Conservation (phyloP, 2,329 filamentous ascomycete genomes). For the Lojkania enalia region DNA sequence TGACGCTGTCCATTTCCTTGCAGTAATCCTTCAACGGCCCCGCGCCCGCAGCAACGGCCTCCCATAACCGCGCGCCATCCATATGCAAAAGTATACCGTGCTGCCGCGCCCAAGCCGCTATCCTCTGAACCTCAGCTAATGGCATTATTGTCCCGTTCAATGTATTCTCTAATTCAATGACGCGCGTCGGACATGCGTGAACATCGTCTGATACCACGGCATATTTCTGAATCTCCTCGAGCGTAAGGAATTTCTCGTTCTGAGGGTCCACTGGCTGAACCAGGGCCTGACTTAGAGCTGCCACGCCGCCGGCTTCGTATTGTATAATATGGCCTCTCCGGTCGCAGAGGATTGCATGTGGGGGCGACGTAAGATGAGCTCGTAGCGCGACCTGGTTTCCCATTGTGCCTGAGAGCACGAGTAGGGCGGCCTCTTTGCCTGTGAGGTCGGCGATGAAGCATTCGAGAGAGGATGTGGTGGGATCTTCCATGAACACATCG, state of each 20-base stretch:
- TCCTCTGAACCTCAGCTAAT: constrained; percentile 68
- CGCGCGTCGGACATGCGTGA: constrained; percentile 75
- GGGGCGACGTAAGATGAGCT: constrained; percentile 75
- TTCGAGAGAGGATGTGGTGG: constrained; percentile 76
- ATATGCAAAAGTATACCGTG: constrained; percentile 72
- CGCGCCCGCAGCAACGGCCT: constrained; percentile 72
- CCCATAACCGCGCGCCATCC: constrained; percentile 81
- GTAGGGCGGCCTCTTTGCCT: constrained; percentile 74
- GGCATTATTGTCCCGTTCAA: constrained; percentile 79
- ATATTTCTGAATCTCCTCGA: constrained; percentile 73
- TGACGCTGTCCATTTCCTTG: constrained; percentile 71
- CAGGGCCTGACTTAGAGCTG: constrained; percentile 71
- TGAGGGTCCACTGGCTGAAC: constrained; percentile 67
- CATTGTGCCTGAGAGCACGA: constrained; percentile 91
- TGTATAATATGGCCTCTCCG: constrained; percentile 75
- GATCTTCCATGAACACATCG: constrained; percentile 81
- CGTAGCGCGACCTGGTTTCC: constrained; percentile 86
- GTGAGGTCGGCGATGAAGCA: constrained; percentile 71
- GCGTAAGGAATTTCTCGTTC: constrained; percentile 73
- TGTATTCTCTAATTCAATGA: constrained; percentile 87
- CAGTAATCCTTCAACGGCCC: constrained; percentile 69
- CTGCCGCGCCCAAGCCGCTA: constrained; percentile 66
- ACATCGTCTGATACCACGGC: constrained; percentile 70
- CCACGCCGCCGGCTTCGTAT: constrained; percentile 70
- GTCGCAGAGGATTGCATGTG: constrained; percentile 79